Base-by-base conservation (phyloP, 768 basidiomycete genomes). In the Podaxis sp. region DNA sequence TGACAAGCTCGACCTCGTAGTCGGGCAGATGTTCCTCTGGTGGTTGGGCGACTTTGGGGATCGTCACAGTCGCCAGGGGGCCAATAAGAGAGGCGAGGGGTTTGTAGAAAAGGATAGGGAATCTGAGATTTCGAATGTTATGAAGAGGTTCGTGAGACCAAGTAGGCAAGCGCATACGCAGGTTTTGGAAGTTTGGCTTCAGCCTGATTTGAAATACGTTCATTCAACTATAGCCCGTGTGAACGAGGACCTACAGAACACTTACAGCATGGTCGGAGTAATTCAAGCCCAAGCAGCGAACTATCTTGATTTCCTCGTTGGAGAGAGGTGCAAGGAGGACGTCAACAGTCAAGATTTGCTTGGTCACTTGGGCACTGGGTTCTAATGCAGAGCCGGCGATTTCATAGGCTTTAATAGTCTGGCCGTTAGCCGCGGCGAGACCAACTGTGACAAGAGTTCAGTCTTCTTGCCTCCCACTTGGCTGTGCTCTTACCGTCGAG, bases 231-330 rank as follows among this genome's bases (percentile, higher is more conserved):
- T 52, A 27, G 7, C 38, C 5, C 51, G 27, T 9, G 37, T 55
- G 9, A 18, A 13, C 11, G 25, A 65, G 21, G 51, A 44, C 16
- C 7, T 16, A 61, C 38, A 42, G 25, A 37, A 23, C 18, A 71
- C 81, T 62, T 66, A 78, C 91, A 5, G 91, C 91, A 74, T 93
- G 90, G 66, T 92, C 90, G n/a, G 82, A 81, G 68, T 93, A 93
- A 70, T 93, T 93, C 51, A 93, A 73, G 0, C 91, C 91, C 11
- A 93, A 73, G 72, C 90, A 91, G 10, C 91, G 82, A 27, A 90
- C 89, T 2, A 87, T 73, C 62, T 83, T 84, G 63, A 91, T 77
- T 67, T 90, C 79, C 62, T 87, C 82, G 44, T 81, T 75, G 7
- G 88, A 79, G 25, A 93, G 77, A 10, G 91, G 91, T 2, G 84